Evolutionary conservation across 2,329 filamentous ascomycete genomes (phyloP).

Genomic region (Gaeumannomyces tritici): DNA sequence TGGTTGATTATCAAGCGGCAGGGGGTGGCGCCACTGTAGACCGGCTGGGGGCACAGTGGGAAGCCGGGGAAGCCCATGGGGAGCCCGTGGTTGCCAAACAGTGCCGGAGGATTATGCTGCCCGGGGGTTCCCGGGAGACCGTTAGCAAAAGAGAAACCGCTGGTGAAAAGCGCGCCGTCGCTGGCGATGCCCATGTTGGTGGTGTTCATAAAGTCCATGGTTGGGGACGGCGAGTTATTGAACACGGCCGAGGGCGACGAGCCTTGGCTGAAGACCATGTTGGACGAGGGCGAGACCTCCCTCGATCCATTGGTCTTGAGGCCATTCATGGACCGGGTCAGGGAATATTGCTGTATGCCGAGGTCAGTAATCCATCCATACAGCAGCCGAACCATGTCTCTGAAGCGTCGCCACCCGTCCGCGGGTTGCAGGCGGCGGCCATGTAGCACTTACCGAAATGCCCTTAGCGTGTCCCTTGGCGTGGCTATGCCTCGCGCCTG

Average conservation of each 20-base stretch:
- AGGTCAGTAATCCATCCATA: constrained; percentile 14
- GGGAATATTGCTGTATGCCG: constrained; percentile 35
- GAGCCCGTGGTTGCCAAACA: constrained; percentile 6
- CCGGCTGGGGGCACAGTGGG: constrained; percentile 8
- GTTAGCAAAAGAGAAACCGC: not conserved
- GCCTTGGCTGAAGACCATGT: constrained; percentile 39
- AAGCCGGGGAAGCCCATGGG: constrained; percentile 17
- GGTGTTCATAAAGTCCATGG: constrained; percentile 23
- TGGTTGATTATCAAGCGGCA: constrained; percentile 51
- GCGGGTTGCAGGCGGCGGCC: not conserved
- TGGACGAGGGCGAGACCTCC: constrained; percentile 45
- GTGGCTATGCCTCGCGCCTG: constrained; percentile 1
- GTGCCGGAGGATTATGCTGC: constrained; percentile 4
- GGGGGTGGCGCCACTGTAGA: constrained; percentile 4
- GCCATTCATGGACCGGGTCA: constrained; percentile 40
- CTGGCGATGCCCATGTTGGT: constrained; percentile 6
- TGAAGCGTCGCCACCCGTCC: not conserved
- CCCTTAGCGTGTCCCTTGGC: constrained; percentile 25
- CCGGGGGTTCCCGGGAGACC: constrained; percentile 3
- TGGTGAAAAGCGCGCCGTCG: constrained; percentile 1
- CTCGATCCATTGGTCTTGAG: constrained; percentile 35
- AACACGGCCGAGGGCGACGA: constrained; percentile 40
- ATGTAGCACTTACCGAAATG: constrained; percentile 26
- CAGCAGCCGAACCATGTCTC: not conserved
- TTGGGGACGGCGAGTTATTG: constrained; percentile 37